A percentile compares a stretch with the other conserved stretches of the same genome.
Evolutionary conservation across 371 early-diverging fungal species (phyloP).

Genomic region (Dinochytrium kinnereticum): DNA sequence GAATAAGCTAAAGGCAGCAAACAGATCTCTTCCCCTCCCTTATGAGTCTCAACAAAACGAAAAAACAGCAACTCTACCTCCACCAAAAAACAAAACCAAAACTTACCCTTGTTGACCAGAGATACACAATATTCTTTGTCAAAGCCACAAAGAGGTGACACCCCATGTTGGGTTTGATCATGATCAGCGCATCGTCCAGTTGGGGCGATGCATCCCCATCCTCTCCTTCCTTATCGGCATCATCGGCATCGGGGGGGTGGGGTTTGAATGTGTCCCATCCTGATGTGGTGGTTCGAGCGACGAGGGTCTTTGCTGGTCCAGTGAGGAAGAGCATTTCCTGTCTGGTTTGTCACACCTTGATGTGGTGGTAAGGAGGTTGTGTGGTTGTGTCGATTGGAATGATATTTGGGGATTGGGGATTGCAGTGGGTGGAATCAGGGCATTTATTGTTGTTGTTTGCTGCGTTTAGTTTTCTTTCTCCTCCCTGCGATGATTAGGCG

Average conservation of each 20-base stretch:
- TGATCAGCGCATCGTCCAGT: neutral
- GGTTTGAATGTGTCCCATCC: too few relatives aligned
- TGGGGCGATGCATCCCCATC: neutral
- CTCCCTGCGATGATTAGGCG: too few relatives aligned
- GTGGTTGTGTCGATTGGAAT: neutral
- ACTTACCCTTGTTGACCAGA: conserved; percentile 35
- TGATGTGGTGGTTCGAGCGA: neutral
- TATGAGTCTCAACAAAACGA: neutral
- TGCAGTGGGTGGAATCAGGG: too few relatives aligned
- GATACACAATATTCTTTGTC: conserved; percentile 26
- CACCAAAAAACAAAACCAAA: too few relatives aligned
- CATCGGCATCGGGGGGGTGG: too few relatives aligned
- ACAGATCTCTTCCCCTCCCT: too few relatives aligned
- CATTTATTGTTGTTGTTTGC: too few relatives aligned
- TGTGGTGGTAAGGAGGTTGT: neutral
- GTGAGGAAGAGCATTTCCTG: neutral
- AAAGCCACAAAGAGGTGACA: conserved; percentile 29
- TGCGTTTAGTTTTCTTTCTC: too few relatives aligned
- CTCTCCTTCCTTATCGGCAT: neutral
- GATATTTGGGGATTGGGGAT: too few relatives aligned
- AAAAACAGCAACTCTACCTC: too few relatives aligned
- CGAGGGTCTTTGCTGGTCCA: neutral
- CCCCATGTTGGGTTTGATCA: neutral
- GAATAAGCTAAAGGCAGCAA: too few relatives aligned
- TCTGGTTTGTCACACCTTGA: neutral